These are phyloP conservation scores for Gymnopilus dilepis DNA, from an alignment of 768 basidiomycete species.

Conservation along the genomic window DNA sequence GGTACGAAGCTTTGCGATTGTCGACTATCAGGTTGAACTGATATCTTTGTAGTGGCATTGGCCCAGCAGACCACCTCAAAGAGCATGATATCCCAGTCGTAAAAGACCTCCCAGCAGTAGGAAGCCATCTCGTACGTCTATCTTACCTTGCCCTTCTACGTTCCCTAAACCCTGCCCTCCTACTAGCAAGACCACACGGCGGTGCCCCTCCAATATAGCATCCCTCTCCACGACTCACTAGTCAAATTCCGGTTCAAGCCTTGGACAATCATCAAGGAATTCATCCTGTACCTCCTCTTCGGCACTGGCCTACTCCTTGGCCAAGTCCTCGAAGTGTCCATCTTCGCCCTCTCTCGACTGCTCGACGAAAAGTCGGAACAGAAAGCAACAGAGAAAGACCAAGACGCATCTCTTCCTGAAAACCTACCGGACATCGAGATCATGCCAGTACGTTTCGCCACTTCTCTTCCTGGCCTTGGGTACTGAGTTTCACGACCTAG, in stretches of 20 bases:
- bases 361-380: background rate
- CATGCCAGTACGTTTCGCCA: background rate
- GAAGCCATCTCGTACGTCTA: background rate
- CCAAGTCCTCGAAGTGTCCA: background rate
- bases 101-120: slow-evolving; percentile 21
- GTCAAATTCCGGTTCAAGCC: background rate
- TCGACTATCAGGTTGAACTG: background rate
- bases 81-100: slow-evolving; percentile 11
- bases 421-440: background rate
- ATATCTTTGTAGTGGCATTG: slow-evolving; percentile 13
- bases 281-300: background rate
- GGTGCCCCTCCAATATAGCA: background rate
- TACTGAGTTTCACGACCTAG: too few relatives aligned
- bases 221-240: background rate
- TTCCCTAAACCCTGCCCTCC: background rate
- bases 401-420: background rate
- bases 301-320: background rate
- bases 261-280: background rate
- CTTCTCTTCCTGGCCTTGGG: too few relatives aligned
- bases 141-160: background rate
- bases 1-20: background rate
- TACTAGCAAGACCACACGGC: background rate
- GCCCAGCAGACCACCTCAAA: slow-evolving; percentile 9
- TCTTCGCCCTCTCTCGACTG: background rate
- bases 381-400: background rate